These are phyloP conservation scores for Candida dajiaensis DNA, from an alignment of 805 yeast genomes.

Conservation along the genomic window DNA sequence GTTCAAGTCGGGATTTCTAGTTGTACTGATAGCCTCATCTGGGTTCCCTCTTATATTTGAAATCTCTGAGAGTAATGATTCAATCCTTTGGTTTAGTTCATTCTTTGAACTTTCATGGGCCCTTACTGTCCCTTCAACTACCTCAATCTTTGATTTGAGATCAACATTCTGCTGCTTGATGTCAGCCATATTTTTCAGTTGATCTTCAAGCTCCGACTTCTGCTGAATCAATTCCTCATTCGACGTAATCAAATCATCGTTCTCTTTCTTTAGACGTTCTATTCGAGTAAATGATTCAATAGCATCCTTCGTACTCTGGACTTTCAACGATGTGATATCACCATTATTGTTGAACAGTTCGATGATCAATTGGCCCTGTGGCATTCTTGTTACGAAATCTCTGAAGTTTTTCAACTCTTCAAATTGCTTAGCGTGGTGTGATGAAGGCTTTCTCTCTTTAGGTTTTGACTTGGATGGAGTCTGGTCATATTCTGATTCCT, in stretches of 20 bases:
- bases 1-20: conserved; percentile 23
- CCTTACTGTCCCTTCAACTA: conserved; percentile 3
- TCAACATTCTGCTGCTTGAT: background rate
- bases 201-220: background rate
- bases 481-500: conserved; percentile 8
- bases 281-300: background rate
- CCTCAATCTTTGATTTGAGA: background rate
- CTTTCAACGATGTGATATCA: background rate
- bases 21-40: conserved; percentile 18
- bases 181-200: background rate
- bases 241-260: background rate
- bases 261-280: background rate
- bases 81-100: background rate
- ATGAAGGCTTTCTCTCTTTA: background rate
- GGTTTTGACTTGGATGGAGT: conserved; percentile 21
- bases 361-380: conserved; percentile 10
- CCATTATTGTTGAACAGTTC: background rate
- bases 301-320: background rate
- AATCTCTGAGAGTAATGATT: conserved; percentile 1
- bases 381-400: conserved; percentile 6
- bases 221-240: background rate
- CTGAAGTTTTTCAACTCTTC: conserved; percentile 18
- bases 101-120: background rate
- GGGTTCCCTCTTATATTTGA: conserved; percentile 19
- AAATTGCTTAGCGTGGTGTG: conserved; percentile 6